phyloP scores from a whole-genome alignment of 2,329 filamentous ascomycete genomes.

The Colletotrichum lupini region DNA sequence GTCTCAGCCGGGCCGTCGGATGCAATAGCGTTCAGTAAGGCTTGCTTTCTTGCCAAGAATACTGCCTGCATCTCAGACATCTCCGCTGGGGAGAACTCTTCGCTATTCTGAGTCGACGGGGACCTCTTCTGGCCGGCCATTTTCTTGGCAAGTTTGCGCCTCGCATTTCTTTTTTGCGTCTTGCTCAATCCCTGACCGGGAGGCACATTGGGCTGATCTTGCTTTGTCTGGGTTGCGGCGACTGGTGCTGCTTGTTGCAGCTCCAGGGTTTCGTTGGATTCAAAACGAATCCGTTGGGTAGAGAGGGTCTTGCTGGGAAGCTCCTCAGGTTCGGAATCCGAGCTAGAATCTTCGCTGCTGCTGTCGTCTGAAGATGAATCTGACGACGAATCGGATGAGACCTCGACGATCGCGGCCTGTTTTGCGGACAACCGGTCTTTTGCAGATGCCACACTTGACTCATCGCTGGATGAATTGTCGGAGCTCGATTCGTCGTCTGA shows the following conservation, averaged over 20 bases:
- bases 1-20: background rate
- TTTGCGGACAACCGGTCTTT: background rate
- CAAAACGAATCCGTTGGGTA: constrained; percentile 10
- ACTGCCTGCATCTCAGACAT: constrained; percentile 39
- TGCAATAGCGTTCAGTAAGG: constrained; percentile 48
- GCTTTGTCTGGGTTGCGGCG: constrained; percentile 10
- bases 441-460: background rate
- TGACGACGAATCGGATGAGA: constrained; percentile 20
- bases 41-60: constrained; percentile 52
- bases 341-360: constrained; percentile 38
- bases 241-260: constrained; percentile 6
- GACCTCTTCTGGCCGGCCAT: constrained; percentile 25
- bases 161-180: constrained; percentile 64
- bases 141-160: constrained; percentile 54
- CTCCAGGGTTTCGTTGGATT: constrained; percentile 11
- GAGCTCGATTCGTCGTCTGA: constrained; percentile 24
- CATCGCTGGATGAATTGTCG: constrained; percentile 32
- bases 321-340: constrained; percentile 49
- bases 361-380: constrained; percentile 17
- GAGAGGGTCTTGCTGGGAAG: constrained; percentile 45
- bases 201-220: constrained; percentile 38
- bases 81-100: background rate
- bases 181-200: constrained; percentile 51
- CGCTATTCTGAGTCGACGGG: background rate
- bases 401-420: background rate